Evolutionary conservation across 306 rosid genomes (phyloP).

Genomic region (Castanea crenata): DNA sequence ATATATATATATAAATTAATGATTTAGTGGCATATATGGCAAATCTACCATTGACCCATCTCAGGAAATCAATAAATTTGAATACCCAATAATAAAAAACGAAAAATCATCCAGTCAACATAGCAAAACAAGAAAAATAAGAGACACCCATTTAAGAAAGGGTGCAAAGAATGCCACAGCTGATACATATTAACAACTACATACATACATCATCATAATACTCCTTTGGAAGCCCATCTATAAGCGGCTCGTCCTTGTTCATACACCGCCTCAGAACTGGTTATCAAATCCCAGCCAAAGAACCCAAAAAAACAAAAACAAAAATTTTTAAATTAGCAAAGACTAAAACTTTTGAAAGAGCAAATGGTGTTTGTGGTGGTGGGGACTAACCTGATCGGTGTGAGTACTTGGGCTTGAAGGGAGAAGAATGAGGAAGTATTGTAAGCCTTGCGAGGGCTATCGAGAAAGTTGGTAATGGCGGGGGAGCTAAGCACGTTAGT

Average conservation of each 20-base stretch:
- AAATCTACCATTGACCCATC: not conserved
- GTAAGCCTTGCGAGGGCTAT: conserved; percentile 22
- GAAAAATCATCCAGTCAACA: not conserved
- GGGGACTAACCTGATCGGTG: conserved; percentile 42
- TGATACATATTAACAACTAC: not conserved
- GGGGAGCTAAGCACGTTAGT: conserved; percentile 25
- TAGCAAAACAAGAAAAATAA: not conserved
- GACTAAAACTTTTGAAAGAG: conserved; percentile 13
- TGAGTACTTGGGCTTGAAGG: conserved; percentile 25
- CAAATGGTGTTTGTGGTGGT: not conserved
- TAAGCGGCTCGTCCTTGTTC: conserved; percentile 52
- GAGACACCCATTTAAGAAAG: not conserved
- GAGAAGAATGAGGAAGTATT: conserved; percentile 1
- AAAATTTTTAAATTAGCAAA: not conserved
- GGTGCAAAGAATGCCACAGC: not conserved
- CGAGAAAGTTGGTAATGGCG: conserved; percentile 13
- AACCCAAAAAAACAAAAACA: not conserved
- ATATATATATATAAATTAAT: not conserved
- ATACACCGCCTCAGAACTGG: conserved; percentile 57
- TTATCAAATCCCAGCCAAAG: conserved; percentile 2
- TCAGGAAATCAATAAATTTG: not conserved
- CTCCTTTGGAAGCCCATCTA: conserved; percentile 85
- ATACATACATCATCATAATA: conserved; percentile 84
- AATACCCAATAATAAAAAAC: not conserved
- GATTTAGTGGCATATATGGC: not conserved